Evolutionary conservation across 306 rosid species (phyloP).

Genomic region (Vachellia pachyceras): DNA sequence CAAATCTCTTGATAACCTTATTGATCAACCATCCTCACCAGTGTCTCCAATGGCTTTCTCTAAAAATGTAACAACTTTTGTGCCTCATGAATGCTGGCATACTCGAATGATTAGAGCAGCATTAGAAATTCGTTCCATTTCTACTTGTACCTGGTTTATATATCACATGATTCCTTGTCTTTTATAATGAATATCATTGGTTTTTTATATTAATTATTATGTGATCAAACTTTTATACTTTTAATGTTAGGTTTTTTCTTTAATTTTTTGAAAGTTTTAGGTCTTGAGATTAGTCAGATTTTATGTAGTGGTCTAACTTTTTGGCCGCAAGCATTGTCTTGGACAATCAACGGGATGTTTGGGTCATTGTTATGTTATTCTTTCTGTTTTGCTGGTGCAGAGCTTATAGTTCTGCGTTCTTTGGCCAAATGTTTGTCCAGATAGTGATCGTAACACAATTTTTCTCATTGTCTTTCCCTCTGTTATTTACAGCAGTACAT

Average conservation of each 20-base stretch:
- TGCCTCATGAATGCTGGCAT: constrained; percentile 19
- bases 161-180: background rate
- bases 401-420: too few species aligned
- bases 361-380: constrained; percentile 19
- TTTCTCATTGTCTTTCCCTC: constrained; percentile 14
- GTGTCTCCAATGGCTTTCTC: too few species aligned
- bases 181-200: background rate
- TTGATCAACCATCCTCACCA: too few species aligned
- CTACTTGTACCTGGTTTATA: background rate
- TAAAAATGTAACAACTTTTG: background rate
- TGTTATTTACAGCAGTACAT: constrained; percentile 27
- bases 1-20: too few species aligned
- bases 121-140: constrained; percentile 4
- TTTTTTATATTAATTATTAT: background rate
- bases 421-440: background rate
- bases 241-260: background rate
- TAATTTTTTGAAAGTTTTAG: background rate
- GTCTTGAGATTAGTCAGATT: background rate
- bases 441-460: background rate
- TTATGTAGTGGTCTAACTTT: background rate
- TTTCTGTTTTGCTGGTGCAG: background rate
- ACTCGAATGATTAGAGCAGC: constrained; percentile 11
- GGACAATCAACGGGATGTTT: constrained; percentile 2
- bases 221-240: background rate
- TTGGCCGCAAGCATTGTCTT: background rate